Base-by-base conservation (phyloP, 371 early-diverging fungal genomes). In the Rhizomucor pusillus region DNA sequence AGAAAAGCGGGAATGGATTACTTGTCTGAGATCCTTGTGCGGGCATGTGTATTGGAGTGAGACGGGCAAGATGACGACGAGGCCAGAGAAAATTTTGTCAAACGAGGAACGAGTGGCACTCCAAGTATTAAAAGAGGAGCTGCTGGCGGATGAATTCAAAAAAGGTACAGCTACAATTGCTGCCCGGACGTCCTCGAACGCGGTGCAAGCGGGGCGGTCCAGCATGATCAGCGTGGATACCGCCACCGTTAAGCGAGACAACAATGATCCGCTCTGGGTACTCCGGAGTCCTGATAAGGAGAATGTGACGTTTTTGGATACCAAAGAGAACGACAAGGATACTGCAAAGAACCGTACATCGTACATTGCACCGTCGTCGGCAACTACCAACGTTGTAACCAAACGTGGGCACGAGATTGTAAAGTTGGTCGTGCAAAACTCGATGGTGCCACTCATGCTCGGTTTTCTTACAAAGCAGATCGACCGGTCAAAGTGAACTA, bases 371-470 rank as follows among this genome's bases (percentile, higher is more conserved):
- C 48, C 52, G 0, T 55, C 63, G 16, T 43, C 60, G 50, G 59
- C 71, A 44, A 47, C 78, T 35, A 63, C 75, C 45, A 66, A 71
- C 56, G 73, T 77, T 47, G 59, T 79, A 16, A 77, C 75, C 13
- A 78, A 75, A 57, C 49, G 75, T 24, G 79, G 79, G 1, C 69
- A 78, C 62, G 84, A 84, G 46, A 70, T 84, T 19, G 69, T 82
- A 20, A 69, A 77, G 16, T 43, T 84, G 18, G 81, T 78, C n/a
- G 82, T 81, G 23, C 82, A 82, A 49, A 84, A 84, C 43, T 80
- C 82, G 14, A 58, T 80, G 59, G 77, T 84, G 43, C 81, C 82
- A 6, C 63, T 77, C 10, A 67, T 84, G 62, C 69, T 84, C 18
- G 76, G 79, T 1, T 84, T 84, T 44, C 59, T 84, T 40, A 71